These are phyloP conservation scores for Corymbia calophylla DNA, from an alignment of 441 rosid species.

Conservation along the genomic window DNA sequence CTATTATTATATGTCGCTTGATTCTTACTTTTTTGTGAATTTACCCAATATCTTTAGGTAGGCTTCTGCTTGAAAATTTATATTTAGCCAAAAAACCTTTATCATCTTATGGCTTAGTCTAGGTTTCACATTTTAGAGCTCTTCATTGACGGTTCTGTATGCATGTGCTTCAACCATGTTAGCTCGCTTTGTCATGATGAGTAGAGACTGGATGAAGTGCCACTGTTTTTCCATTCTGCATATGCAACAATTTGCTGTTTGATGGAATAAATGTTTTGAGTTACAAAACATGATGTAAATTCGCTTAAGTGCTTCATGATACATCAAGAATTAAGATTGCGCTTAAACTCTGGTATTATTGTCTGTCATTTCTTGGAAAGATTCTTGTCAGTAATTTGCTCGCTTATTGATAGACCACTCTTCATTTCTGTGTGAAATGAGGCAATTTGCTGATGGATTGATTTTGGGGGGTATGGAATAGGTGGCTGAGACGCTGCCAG, in stretches of 20 bases:
- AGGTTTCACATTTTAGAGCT: neutral
- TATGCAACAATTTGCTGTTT: neutral
- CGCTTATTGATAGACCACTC: neutral
- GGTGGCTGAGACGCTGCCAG: slow-evolving; percentile 89
- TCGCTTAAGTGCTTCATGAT: neutral
- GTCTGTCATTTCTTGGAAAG: neutral
- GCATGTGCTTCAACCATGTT: neutral
- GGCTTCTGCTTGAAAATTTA: neutral
- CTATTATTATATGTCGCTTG: neutral
- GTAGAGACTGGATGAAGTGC: neutral
- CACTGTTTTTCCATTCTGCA: neutral
- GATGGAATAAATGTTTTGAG: neutral
- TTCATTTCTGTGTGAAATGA: neutral
- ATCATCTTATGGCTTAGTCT: neutral
- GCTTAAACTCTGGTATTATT: neutral
- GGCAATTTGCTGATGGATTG: neutral
- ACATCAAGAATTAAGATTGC: neutral
- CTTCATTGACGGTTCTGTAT: neutral
- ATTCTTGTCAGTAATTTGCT: neutral
- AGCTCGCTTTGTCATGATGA: neutral
- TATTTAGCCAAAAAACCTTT: neutral
- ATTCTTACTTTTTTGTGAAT: neutral
- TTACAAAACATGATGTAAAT: neutral
- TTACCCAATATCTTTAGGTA: neutral
- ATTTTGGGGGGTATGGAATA: neutral